A percentile compares a stretch with the other conserved stretches of the same genome.
These are phyloP conservation scores for Buddleja alternifolia DNA, from an alignment of 257 asterid species.

Conservation along the genomic window DNA sequence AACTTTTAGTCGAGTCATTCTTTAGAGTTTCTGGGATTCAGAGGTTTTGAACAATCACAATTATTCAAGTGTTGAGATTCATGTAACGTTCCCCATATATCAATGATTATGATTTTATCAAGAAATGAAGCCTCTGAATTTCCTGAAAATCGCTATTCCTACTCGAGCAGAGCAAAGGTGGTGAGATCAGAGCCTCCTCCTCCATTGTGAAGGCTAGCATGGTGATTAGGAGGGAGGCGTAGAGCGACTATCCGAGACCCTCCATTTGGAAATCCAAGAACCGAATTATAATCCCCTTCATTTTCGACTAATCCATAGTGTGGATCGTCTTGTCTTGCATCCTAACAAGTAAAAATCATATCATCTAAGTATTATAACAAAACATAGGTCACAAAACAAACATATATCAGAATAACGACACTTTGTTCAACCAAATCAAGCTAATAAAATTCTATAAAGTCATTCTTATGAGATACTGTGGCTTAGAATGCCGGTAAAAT, in stretches of 20 bases:
- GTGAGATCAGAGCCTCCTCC: constrained; percentile 78
- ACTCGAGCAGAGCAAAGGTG: constrained; percentile 72
- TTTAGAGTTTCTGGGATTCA: too few relatives aligned
- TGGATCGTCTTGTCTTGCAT: constrained; percentile 83
- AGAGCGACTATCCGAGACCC: constrained; percentile 58
- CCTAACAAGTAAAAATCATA: constrained; percentile 38
- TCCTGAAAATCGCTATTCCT: not conserved
- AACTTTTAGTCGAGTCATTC: constrained; percentile 44
- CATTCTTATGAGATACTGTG: too few relatives aligned
- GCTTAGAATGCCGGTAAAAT: too few relatives aligned
- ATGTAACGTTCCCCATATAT: too few relatives aligned
- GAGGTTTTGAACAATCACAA: too few relatives aligned
- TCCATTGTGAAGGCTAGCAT: constrained; percentile 59
- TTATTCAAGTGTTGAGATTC: too few relatives aligned
- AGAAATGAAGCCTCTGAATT: too few relatives aligned
- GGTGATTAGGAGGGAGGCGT: constrained; percentile 53
- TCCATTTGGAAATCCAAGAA: constrained; percentile 61
- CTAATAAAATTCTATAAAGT: too few relatives aligned
- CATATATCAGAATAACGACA: not conserved
- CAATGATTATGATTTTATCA: too few relatives aligned
- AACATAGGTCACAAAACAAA: not conserved
- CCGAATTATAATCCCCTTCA: constrained; percentile 67
- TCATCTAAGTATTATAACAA: not conserved
- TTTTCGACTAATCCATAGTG: constrained; percentile 87
- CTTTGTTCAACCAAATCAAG: too few relatives aligned